Conservation (phyloP, 148 eudicot genomes). For the Nepenthes mirabilis region DNA sequence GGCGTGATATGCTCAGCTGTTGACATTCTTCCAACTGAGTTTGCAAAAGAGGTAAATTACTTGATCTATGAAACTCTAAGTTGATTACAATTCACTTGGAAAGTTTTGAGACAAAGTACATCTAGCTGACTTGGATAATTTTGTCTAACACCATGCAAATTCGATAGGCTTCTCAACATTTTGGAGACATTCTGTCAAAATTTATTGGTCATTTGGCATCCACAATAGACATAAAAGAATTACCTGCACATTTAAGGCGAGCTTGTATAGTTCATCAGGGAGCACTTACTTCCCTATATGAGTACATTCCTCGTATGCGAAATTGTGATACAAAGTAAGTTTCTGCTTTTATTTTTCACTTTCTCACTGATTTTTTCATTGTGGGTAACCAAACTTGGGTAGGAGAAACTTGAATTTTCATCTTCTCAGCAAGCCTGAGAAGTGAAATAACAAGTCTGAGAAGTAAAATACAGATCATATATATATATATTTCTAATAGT, state of each 20-base stretch:
- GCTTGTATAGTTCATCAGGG: conserved; percentile 87
- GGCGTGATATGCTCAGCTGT: conserved; percentile 85
- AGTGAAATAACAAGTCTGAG: too few species aligned
- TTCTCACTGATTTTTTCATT: too few species aligned
- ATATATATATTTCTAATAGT: too few species aligned
- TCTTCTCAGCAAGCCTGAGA: too few species aligned
- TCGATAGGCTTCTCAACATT: conserved; percentile 91
- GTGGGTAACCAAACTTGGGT: too few species aligned
- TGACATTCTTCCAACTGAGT: conserved; percentile 96
- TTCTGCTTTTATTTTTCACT: conserved; percentile 3
- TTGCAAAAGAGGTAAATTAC: conserved; percentile 81
- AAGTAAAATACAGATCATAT: too few species aligned
- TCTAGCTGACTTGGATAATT: not conserved
- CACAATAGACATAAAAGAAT: conserved; percentile 25
- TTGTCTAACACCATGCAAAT: not conserved
- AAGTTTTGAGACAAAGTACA: not conserved
- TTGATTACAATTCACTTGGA: not conserved
- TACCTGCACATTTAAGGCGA: conserved; percentile 60
- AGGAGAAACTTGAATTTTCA: too few species aligned
- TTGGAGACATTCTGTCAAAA: conserved; percentile 77
- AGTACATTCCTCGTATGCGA: conserved; percentile 86
- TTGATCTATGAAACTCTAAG: not conserved
- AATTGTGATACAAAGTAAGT: conserved; percentile 68
- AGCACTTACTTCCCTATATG: conserved; percentile 59
- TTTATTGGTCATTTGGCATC: conserved; percentile 71